phyloP scores from a whole-genome alignment of 2,329 filamentous ascomycete genomes.

The Xylaria sp. region DNA sequence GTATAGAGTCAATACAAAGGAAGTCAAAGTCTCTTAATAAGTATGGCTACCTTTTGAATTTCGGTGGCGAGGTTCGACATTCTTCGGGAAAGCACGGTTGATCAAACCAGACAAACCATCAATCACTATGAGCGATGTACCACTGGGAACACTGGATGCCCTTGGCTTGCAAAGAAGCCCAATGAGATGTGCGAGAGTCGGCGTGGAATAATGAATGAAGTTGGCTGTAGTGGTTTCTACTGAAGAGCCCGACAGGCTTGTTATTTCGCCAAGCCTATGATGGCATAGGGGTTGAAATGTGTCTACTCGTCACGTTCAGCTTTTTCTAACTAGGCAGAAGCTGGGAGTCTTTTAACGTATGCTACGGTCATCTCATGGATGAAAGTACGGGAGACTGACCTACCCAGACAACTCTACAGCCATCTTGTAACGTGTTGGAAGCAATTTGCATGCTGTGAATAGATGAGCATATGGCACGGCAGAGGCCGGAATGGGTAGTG shows the following conservation, averaged over 20 bases:
- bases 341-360: constrained; percentile 14
- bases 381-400: constrained; percentile 56
- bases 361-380: constrained; percentile 2
- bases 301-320: constrained; percentile 44
- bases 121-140: constrained; percentile 76
- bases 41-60: constrained; percentile 52
- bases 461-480: constrained; percentile 15
- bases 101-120: constrained; percentile 82
- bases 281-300: constrained; percentile 59
- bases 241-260: constrained; percentile 30
- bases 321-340: background rate
- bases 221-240: constrained; percentile 41
- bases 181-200: constrained; percentile 76
- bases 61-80: constrained; percentile 54
- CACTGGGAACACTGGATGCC: constrained; percentile 67
- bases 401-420: constrained; percentile 80
- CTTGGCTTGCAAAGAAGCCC: constrained; percentile 78
- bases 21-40: constrained; percentile 7
- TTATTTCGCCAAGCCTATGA: constrained; percentile 51
- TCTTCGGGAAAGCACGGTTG: constrained; percentile 78
- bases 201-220: constrained; percentile 62
- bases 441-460: constrained; percentile 74
- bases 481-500: background rate
- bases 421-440: constrained; percentile 68
- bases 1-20: constrained; percentile 27